Percentiles rank a stretch among this genome's conserved stretches.
Conservation (phyloP, 1,139 yeast species). For the Blastobotrys malaysiensis region DNA sequence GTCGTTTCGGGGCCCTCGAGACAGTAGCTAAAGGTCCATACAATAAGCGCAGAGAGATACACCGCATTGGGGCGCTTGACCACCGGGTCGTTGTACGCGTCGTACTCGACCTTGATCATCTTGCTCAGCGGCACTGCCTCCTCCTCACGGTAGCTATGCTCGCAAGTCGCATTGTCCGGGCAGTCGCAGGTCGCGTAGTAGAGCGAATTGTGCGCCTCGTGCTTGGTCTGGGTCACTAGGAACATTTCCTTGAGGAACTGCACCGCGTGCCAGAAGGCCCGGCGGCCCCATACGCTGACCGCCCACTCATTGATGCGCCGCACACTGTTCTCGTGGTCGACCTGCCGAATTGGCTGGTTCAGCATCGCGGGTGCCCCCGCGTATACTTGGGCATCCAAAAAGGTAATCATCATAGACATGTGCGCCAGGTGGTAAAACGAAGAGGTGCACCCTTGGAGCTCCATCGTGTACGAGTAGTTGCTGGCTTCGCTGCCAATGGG, state of each 20-base stretch:
- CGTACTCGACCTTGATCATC: constrained; percentile 32
- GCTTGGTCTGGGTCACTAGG: constrained; percentile 12
- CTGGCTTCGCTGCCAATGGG: constrained; percentile 9
- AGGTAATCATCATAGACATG: constrained; percentile 63
- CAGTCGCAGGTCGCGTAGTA: constrained; percentile 15
- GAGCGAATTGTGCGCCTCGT: constrained; percentile 11
- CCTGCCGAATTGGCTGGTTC: constrained; percentile 54
- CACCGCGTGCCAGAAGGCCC: constrained; percentile 27
- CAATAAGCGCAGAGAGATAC: constrained; percentile 46
- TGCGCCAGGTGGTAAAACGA: constrained; percentile 48
- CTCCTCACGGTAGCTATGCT: constrained; percentile 4
- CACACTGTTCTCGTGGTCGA: constrained; percentile 17
- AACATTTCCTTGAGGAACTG: constrained; percentile 28
- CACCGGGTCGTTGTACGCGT: constrained; percentile 49
- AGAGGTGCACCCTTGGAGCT: constrained; percentile 27
- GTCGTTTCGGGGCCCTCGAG: constrained; percentile 51
- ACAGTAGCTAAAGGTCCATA: constrained; percentile 55
- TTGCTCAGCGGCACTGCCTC: constrained; percentile 11
- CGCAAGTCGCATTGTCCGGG: constrained; percentile 11
- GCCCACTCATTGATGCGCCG: constrained; percentile 19
- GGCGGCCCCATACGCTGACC: constrained; percentile 18
- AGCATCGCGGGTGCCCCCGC: constrained; percentile 82
- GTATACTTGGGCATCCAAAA: constrained; percentile 69
- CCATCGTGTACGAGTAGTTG: constrained; percentile 18
- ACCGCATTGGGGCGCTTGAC: constrained; percentile 53